Evolutionary conservation across 768 basidiomycete species (phyloP).

Genomic region (Leccinum truebloodii): DNA sequence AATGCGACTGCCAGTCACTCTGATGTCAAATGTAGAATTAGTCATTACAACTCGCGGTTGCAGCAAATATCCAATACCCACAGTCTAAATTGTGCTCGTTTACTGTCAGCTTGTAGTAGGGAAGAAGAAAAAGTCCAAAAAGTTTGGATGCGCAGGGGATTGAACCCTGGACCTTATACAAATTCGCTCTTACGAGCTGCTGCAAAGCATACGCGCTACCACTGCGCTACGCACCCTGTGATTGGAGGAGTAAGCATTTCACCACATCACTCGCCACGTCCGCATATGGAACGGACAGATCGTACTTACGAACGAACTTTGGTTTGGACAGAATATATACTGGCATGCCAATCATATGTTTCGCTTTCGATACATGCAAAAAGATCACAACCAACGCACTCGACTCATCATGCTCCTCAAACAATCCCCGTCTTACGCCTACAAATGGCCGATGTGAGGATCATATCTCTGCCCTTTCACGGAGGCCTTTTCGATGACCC

Average conservation of each 20-base stretch:
- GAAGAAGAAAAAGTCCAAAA: conserved; percentile 11
- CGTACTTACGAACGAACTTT: no score
- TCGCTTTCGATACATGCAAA: background rate
- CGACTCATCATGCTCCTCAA: background rate
- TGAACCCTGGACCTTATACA: conserved; percentile 47
- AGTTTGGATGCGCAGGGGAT: conserved; percentile 42
- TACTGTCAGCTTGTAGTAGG: no score
- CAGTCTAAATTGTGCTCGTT: no score
- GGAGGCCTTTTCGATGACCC: conserved; percentile 35
- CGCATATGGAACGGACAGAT: background rate
- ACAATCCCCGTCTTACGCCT: conserved; percentile 25
- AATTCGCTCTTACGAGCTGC: conserved; percentile 23
- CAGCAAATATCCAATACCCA: background rate
- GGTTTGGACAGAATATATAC: no score
- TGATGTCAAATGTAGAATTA: conserved; percentile 7
- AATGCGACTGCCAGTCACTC: background rate
- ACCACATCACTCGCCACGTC: background rate
- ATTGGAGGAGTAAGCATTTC: rapidly evolving
- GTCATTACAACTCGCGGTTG: background rate
- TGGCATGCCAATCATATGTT: no score
- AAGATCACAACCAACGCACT: background rate
- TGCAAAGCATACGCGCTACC: conserved; percentile 49
- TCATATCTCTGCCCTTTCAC: conserved; percentile 45
- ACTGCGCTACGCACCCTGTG: conserved; percentile 33
- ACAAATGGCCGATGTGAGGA: conserved; percentile 22